Conservation (phyloP, 805 yeast genomes). For the Suhomyces sp. region DNA sequence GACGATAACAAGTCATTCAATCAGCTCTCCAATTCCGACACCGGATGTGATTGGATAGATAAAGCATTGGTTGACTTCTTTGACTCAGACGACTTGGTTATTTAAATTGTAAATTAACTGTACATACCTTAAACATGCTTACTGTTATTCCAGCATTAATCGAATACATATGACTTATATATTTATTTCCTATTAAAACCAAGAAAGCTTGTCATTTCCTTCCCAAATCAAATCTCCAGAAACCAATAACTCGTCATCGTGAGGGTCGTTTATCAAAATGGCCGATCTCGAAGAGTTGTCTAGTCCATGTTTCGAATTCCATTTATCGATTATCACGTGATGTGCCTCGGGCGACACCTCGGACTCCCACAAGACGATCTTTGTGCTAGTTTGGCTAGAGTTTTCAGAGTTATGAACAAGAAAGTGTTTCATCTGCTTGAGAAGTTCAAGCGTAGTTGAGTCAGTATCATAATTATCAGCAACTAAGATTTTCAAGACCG, state of each 20-base stretch:
- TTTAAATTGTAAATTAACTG: neutral
- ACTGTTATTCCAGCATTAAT: no score
- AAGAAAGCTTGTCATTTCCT: constrained; percentile 39
- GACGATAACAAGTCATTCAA: neutral
- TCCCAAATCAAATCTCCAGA: constrained; percentile 37
- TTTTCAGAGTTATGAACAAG: constrained; percentile 12
- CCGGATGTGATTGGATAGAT: constrained; percentile 61
- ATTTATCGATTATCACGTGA: constrained; percentile 14
- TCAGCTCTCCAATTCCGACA: constrained; percentile 30
- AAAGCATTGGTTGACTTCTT: constrained; percentile 20
- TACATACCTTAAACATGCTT: neutral
- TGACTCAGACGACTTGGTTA: constrained; percentile 2
- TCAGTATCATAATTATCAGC: constrained; percentile 17
- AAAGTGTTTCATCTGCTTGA: constrained; percentile 13
- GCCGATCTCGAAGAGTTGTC: constrained; percentile 39
- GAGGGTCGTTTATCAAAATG: constrained; percentile 21
- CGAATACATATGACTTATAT: neutral
- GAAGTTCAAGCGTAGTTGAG: constrained; percentile 12
- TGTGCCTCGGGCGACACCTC: constrained; percentile 20
- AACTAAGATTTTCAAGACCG: constrained; percentile 27
- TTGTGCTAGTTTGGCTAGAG: constrained; percentile 11
- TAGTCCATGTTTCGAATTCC: constrained; percentile 17
- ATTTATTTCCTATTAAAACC: constrained; percentile 29
- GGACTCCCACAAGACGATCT: constrained; percentile 33
- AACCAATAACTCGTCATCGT: constrained; percentile 23